Conservation (phyloP, 495 filamentous ascomycete genomes). For the Parmelia sp. region DNA sequence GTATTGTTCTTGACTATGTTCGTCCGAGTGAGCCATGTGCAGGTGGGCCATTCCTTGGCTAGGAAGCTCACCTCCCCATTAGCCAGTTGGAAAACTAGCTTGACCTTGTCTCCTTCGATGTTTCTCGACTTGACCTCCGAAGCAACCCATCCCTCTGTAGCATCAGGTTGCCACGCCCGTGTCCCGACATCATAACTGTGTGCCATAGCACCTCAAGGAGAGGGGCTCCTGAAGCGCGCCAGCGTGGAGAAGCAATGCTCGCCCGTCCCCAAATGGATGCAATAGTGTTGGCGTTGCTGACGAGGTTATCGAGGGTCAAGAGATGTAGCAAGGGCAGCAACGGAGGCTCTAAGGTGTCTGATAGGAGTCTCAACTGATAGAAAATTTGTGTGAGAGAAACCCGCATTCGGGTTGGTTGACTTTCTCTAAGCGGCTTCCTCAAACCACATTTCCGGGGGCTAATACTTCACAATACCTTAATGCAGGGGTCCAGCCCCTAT, state of each 20-base stretch:
- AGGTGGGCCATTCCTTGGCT: constrained; percentile 10
- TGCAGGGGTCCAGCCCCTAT: constrained; percentile 5
- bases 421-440: constrained; percentile 7
- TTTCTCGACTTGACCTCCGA: constrained; percentile 89
- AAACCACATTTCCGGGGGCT: background rate
- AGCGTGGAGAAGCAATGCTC: constrained; percentile 11
- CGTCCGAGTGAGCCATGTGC: constrained; percentile 25
- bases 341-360: background rate
- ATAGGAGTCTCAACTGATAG: background rate
- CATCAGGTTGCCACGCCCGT: constrained; percentile 95
- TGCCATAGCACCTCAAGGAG: constrained; percentile 56
- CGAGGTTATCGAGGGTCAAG: background rate
- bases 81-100: constrained; percentile 74
- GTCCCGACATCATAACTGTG: constrained; percentile 97
- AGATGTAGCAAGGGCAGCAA: background rate
- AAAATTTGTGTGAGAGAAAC: background rate
- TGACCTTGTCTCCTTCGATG: constrained; percentile 77
- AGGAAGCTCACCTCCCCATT: constrained; percentile 76
- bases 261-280: background rate
- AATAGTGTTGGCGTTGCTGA: constrained; percentile 1
- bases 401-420: background rate
- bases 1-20: constrained; percentile 64
- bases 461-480: background rate
- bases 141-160: constrained; percentile 91
- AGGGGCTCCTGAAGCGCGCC: constrained; percentile 20